Conservation (phyloP, 305 asterid species). For the Fraxinus latifolia region DNA sequence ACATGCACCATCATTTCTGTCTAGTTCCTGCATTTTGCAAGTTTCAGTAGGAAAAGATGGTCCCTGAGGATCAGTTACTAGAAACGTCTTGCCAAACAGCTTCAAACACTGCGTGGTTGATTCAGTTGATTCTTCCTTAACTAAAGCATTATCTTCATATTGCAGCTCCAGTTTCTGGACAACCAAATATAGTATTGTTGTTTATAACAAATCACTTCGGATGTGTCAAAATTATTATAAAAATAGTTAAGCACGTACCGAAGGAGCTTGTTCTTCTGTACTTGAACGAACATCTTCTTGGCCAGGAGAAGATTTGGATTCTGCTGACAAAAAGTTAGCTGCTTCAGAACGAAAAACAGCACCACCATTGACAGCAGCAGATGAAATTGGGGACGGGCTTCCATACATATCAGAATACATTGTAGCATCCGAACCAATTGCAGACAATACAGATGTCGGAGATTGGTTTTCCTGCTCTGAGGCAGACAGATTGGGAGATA, state of each 20-base stretch:
- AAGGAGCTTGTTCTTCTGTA: constrained; percentile 35
- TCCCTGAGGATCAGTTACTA: constrained; percentile 37
- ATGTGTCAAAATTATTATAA: not conserved
- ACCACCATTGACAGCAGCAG: constrained; percentile 18
- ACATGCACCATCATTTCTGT: not conserved
- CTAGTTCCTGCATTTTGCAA: not conserved
- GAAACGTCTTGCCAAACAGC: constrained; percentile 78
- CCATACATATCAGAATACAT: constrained; percentile 23
- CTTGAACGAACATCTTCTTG: constrained; percentile 38
- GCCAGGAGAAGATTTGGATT: constrained; percentile 21
- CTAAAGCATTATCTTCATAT: constrained; percentile 7
- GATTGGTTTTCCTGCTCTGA: constrained; percentile 50
- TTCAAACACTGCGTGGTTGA: constrained; percentile 42
- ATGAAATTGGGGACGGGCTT: constrained; percentile 34
- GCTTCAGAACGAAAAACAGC: constrained; percentile 21
- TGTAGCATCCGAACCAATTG: constrained; percentile 44
- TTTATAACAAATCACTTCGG: not conserved
- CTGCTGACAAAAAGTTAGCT: constrained; percentile 35
- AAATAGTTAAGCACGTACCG: constrained; percentile 34
- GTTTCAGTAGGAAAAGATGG: constrained; percentile 11
- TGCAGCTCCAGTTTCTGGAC: constrained; percentile 37
- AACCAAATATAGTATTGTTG: not conserved
- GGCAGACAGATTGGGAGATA: constrained; percentile 24
- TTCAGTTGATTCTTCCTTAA: constrained; percentile 24
- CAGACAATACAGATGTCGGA: constrained; percentile 72